Evolutionary conservation across 768 basidiomycete species (phyloP).

Genomic region (Amanita rubescens): DNA sequence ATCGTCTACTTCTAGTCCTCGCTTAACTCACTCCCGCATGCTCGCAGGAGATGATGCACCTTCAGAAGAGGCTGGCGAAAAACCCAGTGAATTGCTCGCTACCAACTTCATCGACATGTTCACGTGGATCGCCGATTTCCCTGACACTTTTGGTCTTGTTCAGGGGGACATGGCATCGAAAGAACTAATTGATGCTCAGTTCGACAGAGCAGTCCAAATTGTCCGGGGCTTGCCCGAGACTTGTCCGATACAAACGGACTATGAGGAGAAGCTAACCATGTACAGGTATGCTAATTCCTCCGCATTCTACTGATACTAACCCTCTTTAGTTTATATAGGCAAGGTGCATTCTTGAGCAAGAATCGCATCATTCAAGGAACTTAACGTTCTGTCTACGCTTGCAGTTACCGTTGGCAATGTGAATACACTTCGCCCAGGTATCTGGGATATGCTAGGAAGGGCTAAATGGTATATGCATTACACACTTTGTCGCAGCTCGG

Average conservation of each 20-base stretch:
- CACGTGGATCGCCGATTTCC: too few species aligned
- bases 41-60: constrained; percentile 24
- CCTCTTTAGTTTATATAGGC: constrained; percentile 74
- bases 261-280: constrained; percentile 92
- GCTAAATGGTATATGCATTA: constrained; percentile 78
- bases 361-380: not conserved
- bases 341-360: constrained; percentile 47
- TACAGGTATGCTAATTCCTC: constrained; percentile 55
- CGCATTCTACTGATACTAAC: not conserved
- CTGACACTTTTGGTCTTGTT: too few species aligned
- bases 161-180: constrained; percentile 45
- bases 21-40: not conserved
- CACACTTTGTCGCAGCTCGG: not conserved
- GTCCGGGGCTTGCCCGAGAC: constrained; percentile 89
- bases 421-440: constrained; percentile 65
- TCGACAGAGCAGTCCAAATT: constrained; percentile 91
- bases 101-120: constrained; percentile 17
- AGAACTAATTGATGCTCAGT: constrained; percentile 73
- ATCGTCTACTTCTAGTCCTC: constrained; percentile 47
- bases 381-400: constrained; percentile 9
- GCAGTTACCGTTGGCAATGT: constrained; percentile 90
- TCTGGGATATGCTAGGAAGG: constrained; percentile 87
- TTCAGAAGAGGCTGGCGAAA: constrained; percentile 43
- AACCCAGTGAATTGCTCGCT: constrained; percentile 34
- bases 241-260: constrained; percentile 91